Percentiles rank a stretch among this genome's conserved stretches.
Conservation (phyloP, 768 basidiomycete species). For the Lyophyllum shimeji region DNA sequence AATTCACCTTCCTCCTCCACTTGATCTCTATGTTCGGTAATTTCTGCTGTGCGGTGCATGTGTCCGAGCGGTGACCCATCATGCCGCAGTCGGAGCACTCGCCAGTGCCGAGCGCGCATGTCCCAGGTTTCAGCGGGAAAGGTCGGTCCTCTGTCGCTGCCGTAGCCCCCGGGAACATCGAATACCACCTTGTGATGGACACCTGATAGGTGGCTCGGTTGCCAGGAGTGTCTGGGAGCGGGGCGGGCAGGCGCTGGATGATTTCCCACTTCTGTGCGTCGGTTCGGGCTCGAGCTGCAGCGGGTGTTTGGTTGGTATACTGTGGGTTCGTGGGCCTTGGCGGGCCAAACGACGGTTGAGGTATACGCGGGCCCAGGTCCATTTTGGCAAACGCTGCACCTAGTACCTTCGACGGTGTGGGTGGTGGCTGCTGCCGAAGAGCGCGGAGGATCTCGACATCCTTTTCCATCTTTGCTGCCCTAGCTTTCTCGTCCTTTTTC, state of each 20-base stretch:
- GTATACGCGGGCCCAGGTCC: background rate
- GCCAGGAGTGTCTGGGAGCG: background rate
- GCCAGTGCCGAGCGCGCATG: constrained; percentile 10
- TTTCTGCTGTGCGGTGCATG: background rate
- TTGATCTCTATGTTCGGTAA: constrained; percentile 13
- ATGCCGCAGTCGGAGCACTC: constrained; percentile 15
- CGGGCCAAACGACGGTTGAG: background rate
- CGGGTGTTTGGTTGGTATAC: background rate
- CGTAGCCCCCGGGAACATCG: background rate
- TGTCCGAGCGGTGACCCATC: constrained; percentile 17
- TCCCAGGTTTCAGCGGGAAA: constrained; percentile 23
- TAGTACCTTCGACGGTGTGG: background rate
- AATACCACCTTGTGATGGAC: background rate
- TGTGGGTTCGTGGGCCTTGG: background rate
- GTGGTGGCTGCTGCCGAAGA: constrained; percentile 5
- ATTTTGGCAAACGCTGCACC: background rate
- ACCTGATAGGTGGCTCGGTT: background rate
- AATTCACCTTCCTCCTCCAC: constrained; percentile 20
- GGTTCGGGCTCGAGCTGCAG: background rate
- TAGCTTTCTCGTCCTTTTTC: constrained; percentile 4
- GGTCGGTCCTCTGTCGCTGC: constrained; percentile 9
- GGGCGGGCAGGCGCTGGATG: background rate
- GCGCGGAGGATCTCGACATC: background rate
- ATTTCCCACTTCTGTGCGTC: constrained; percentile 3
- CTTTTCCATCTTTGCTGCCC: background rate